phyloP scores from a whole-genome alignment of 441 rosid genomes.

The Dalechampia spathulata region DNA sequence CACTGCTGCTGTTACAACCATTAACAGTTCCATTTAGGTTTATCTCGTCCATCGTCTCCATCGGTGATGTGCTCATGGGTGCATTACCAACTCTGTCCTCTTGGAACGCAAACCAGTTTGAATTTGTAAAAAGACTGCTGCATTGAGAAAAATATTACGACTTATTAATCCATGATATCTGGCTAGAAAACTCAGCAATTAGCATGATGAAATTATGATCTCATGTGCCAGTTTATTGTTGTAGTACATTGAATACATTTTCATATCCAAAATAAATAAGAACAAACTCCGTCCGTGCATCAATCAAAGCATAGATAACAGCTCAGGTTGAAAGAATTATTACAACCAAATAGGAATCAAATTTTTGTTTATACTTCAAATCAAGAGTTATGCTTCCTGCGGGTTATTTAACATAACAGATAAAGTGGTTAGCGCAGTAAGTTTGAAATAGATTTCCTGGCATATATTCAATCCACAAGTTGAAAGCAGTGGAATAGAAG shows the following conservation, averaged over 20 bases:
- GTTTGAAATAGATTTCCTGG: not conserved
- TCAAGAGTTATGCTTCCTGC: not conserved
- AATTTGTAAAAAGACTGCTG: slow-evolving; percentile 84
- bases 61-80: slow-evolving; percentile 40
- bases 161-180: not conserved
- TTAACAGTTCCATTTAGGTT: slow-evolving; percentile 55
- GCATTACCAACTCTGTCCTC: slow-evolving; percentile 57
- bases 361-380: not conserved
- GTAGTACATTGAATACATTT: not conserved
- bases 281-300: not conserved
- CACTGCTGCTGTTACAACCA: slow-evolving; percentile 68
- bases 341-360: not conserved
- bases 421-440: too few relatives aligned
- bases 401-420: not conserved
- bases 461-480: slow-evolving; percentile 3
- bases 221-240: too few relatives aligned
- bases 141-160: slow-evolving; percentile 17
- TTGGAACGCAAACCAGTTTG: slow-evolving; percentile 98
- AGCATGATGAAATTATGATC: not conserved
- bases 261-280: not conserved
- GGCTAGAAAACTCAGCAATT: not conserved
- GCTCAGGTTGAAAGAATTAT: not conserved
- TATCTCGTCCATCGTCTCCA: slow-evolving; percentile 58
- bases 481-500: not conserved
- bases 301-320: not conserved